These are phyloP conservation scores for Penicillium sumatraense DNA, from an alignment of 2,329 filamentous ascomycete genomes.

Conservation along the genomic window DNA sequence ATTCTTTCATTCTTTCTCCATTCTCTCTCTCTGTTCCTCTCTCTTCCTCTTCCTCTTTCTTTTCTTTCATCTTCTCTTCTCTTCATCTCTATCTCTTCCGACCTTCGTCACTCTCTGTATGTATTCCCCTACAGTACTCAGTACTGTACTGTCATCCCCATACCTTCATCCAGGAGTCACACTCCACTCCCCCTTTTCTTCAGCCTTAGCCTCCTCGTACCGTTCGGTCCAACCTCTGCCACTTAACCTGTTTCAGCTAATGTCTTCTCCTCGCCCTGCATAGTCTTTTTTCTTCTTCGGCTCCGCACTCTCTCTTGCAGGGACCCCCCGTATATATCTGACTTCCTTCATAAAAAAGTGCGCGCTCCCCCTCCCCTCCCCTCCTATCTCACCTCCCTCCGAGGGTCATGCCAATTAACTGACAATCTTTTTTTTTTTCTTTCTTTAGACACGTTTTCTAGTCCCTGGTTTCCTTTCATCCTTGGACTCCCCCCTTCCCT, in stretches of 20 bases:
- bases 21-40: slow-evolving; percentile 20
- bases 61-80: slow-evolving; percentile 39
- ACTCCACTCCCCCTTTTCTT: slow-evolving; percentile 18
- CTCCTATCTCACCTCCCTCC: neutral
- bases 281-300: slow-evolving; percentile 25
- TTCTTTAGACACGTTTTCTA: slow-evolving; percentile 37
- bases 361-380: slow-evolving; percentile 11
- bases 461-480: slow-evolving; percentile 26
- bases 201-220: slow-evolving; percentile 19
- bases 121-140: slow-evolving; percentile 22
- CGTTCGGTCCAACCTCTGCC: slow-evolving; percentile 13
- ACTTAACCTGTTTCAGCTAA: slow-evolving; percentile 30
- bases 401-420: slow-evolving; percentile 40
- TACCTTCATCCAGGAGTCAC: no score
- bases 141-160: slow-evolving; percentile 23
- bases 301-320: slow-evolving; percentile 14
- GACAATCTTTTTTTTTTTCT: slow-evolving; percentile 5
- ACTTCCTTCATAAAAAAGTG: slow-evolving; percentile 24
- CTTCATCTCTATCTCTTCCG: slow-evolving; percentile 38
- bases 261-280: slow-evolving; percentile 13
- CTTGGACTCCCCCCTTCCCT: slow-evolving; percentile 10
- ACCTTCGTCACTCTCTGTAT: slow-evolving; percentile 19
- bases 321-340: slow-evolving; percentile 19
- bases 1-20: neutral
- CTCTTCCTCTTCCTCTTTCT: slow-evolving; percentile 40